A percentile compares a stretch with the other conserved stretches of the same genome.
phyloP scores from a whole-genome alignment of 1,284 basidiomycete species.

The Puccinia horiana region DNA sequence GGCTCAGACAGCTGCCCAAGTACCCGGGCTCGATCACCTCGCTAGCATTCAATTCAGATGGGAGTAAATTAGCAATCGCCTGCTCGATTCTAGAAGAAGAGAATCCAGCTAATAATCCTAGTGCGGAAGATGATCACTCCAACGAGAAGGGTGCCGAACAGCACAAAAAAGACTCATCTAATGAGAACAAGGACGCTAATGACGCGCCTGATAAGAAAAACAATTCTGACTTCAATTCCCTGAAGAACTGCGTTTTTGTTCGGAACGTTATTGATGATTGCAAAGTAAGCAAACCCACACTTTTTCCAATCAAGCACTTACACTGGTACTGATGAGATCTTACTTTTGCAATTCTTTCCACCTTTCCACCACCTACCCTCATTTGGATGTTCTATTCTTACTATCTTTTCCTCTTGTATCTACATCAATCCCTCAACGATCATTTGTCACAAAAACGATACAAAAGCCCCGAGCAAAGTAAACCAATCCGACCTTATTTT shows the following conservation, averaged over 20 bases:
- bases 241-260: slow-evolving; percentile 42
- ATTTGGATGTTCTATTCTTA: background rate
- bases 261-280: slow-evolving; percentile 46
- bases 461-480: slow-evolving; percentile 22
- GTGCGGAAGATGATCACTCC: background rate
- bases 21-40: slow-evolving; percentile 70
- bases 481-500: background rate
- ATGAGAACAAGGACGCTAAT: background rate
- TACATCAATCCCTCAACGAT: background rate
- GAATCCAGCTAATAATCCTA: slow-evolving; percentile 20
- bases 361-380: background rate
- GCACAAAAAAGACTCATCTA: background rate
- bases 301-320: background rate
- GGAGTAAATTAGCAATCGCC: slow-evolving; percentile 77
- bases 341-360: background rate
- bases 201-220: slow-evolving; percentile 2
- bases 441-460: background rate
- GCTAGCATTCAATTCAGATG: slow-evolving; percentile 78
- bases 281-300: slow-evolving; percentile 24
- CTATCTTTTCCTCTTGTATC: background rate
- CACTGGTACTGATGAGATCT: background rate
- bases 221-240: slow-evolving; percentile 2
- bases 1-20: slow-evolving; percentile 82
- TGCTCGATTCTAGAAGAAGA: slow-evolving; percentile 49
- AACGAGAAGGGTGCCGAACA: background rate